phyloP scores from a whole-genome alignment of 2,329 filamentous ascomycete genomes.

The Diaporthe sp. region DNA sequence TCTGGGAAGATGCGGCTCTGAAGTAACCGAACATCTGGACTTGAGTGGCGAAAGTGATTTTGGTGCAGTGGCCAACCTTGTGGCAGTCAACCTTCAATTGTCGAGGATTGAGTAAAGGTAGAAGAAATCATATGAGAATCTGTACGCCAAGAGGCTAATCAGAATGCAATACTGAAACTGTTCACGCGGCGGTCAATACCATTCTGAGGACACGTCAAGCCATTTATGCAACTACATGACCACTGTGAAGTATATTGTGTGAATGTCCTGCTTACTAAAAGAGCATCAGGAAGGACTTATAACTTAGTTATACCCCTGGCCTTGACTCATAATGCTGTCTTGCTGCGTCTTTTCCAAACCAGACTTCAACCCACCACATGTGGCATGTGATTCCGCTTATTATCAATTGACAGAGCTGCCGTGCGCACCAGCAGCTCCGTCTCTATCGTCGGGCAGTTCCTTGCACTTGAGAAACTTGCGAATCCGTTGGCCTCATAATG shows the following conservation, averaged over 20 bases:
- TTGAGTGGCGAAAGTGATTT: neutral
- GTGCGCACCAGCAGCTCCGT: too few relatives aligned
- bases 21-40: neutral
- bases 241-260: neutral
- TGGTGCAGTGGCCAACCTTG: neutral
- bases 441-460: neutral
- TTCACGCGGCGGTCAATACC: neutral
- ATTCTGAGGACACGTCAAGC: neutral
- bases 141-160: neutral
- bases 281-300: neutral
- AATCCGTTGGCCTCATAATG: neutral
- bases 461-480: neutral
- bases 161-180: neutral
- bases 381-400: neutral
- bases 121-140: neutral
- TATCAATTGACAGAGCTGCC: neutral
- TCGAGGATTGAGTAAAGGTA: neutral
- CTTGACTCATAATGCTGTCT: neutral
- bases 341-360: neutral
- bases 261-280: neutral
- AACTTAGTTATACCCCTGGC: neutral
- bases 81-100: neutral
- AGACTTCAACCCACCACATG: neutral
- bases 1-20: constrained; percentile 16
- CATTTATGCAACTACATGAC: constrained; percentile 12